A percentile compares a stretch with the other conserved stretches of the same genome.
Conservation (phyloP, 352 stramenopile species). For the Phytophthora multivora region DNA sequence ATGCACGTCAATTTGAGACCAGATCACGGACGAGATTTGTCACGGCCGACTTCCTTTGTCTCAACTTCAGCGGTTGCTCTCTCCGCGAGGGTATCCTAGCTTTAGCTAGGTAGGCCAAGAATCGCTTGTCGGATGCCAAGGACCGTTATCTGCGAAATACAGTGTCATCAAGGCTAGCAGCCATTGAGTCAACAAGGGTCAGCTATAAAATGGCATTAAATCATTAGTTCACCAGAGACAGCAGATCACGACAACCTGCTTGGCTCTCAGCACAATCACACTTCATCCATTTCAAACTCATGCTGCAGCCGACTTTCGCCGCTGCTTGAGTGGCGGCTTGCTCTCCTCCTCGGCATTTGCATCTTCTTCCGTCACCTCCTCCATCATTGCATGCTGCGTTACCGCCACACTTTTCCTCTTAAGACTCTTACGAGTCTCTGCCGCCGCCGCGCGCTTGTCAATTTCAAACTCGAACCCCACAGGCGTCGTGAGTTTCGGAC, state of each 20-base stretch:
- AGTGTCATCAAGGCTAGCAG: not conserved
- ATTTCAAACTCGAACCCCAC: constrained; percentile 73
- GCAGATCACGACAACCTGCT: not conserved
- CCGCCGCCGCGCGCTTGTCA: constrained; percentile 57
- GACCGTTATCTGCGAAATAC: constrained; percentile 4
- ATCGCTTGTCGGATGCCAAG: constrained; percentile 4
- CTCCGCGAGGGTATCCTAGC: too few relatives aligned
- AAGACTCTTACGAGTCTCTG: constrained; percentile 30
- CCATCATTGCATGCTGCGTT: constrained; percentile 2
- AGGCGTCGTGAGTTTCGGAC: constrained; percentile 66
- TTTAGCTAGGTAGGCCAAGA: not conserved
- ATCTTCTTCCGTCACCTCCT: constrained; percentile 7
- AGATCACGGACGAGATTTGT: constrained; percentile 9
- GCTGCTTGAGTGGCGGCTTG: constrained; percentile 26
- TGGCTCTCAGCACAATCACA: constrained; percentile 4
- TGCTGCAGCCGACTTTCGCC: constrained; percentile 25
- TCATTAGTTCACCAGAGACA: constrained; percentile 23
- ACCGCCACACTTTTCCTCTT: constrained; percentile 39
- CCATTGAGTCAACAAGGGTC: not conserved
- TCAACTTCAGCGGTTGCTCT: not conserved
- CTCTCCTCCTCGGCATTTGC: constrained; percentile 6
- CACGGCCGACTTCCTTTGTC: constrained; percentile 23
- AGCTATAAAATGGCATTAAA: constrained; percentile 31
- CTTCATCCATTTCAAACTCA: constrained; percentile 14
- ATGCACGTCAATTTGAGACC: not conserved